Conservation (phyloP, 768 basidiomycete species). For the Dioszegia aurantiaca region DNA sequence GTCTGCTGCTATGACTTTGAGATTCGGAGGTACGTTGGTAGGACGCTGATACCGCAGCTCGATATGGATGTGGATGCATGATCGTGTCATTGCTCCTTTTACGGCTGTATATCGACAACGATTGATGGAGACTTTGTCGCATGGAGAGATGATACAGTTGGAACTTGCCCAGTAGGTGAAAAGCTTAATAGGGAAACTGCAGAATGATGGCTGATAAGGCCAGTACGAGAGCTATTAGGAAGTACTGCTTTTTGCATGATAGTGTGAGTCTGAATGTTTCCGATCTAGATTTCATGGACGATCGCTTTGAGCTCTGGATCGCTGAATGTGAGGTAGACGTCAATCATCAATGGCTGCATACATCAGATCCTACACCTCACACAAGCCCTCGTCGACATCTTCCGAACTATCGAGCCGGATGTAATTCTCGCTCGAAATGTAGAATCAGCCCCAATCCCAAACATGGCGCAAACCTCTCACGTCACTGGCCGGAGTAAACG, state of each 20-base stretch:
- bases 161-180: conserved; percentile 6
- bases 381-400: background rate
- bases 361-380: conserved; percentile 22
- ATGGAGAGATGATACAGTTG: conserved; percentile 9
- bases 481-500: background rate
- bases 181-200: background rate
- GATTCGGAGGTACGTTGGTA: background rate
- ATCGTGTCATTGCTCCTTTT: conserved; percentile 3
- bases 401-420: background rate
- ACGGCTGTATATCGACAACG: background rate
- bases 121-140: background rate
- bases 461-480: background rate
- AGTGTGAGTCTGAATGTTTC: conserved; percentile 13
- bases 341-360: conserved; percentile 24
- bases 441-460: background rate
- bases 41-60: conserved; percentile 3
- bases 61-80: conserved; percentile 11
- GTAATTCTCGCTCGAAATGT: background rate
- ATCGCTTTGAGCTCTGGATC: background rate
- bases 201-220: background rate
- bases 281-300: too few species aligned
- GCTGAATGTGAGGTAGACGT: conserved; percentile 13
- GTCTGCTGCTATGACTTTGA: background rate
- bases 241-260: conserved; percentile 16
- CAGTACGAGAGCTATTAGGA: conserved; percentile 3